Conservation (phyloP, 1,284 basidiomycete species). For the Ceratobasidium sp. region DNA sequence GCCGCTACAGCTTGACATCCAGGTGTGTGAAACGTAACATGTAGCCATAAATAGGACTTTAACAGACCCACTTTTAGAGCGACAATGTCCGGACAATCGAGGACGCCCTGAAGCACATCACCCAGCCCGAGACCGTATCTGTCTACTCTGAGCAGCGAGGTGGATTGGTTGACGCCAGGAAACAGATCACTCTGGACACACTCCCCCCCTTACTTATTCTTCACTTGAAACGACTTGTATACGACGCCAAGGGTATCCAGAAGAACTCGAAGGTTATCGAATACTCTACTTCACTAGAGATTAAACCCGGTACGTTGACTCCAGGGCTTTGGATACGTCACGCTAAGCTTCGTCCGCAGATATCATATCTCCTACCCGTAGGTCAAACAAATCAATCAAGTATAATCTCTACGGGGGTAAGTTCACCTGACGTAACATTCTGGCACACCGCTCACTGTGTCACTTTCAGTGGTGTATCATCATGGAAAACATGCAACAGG, state of each 20-base stretch:
- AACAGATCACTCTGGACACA: slow-evolving; percentile 86
- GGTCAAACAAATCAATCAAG: slow-evolving; percentile 58
- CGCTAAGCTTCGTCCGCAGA: slow-evolving; percentile 54
- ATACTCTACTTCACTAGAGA: slow-evolving; percentile 80
- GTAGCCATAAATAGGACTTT: background rate
- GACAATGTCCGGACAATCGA: slow-evolving; percentile 79
- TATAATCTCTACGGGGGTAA: slow-evolving; percentile 90
- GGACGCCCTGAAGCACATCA: slow-evolving; percentile 83
- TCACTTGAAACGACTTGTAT: slow-evolving; percentile 93
- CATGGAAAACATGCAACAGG: slow-evolving; percentile 91
- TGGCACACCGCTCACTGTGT: background rate
- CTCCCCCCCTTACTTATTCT: slow-evolving; percentile 88
- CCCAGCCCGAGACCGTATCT: slow-evolving; percentile 83
- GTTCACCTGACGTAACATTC: slow-evolving; percentile 46
- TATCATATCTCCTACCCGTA: slow-evolving; percentile 67
- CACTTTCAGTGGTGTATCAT: slow-evolving; percentile 81
- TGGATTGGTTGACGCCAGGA: slow-evolving; percentile 79
- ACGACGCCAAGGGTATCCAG: slow-evolving; percentile 79
- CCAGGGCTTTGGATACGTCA: slow-evolving; percentile 43
- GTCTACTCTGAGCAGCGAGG: slow-evolving; percentile 67
- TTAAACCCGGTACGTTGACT: slow-evolving; percentile 65
- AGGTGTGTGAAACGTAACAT: slow-evolving; percentile 55
- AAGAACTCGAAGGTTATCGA: slow-evolving; percentile 86
- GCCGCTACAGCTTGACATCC: slow-evolving; percentile 88
- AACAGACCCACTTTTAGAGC: slow-evolving; percentile 55